Evolutionary conservation across 2,329 filamentous ascomycete species (phyloP), one percentile per base, ranked within the genome.

Genomic region (Lachnum nothofagi): DNA sequence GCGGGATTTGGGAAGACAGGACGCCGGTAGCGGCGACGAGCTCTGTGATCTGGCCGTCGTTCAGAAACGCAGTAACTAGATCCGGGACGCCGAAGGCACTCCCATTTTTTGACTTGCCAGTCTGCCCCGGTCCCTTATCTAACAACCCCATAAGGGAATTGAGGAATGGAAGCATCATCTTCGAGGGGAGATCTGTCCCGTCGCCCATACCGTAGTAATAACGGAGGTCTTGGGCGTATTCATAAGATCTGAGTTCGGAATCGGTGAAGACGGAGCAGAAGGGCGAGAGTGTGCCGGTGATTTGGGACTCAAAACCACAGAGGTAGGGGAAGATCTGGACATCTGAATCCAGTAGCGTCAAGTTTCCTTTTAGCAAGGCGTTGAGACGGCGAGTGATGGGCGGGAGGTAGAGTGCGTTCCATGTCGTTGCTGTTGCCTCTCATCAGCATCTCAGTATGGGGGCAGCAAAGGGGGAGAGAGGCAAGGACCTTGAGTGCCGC

Each of bases 301-400:
- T 85, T 58, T 86, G 83, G 3, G 76, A 80, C 59, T 88, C 83
- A 51, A 84, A 87, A 3, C 81, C 83, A 57, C 83, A 88, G n/a
- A 86, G 71, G 57, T 86, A 85, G 0, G 82, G 81, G 42, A 86
- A 80, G 38, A 76, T 73, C 6, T 68, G 70, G 35, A 82, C 68
- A 49, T 85, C 79, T 1, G 64, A 66, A 25, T 73, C 67, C 0
- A 71, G 73, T 27, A 85, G 71, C 1, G 73, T 74, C 27, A 85
- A 72, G 33, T 73, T 69, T 1, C 82, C 80, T 0, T 65, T 58
- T 25, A 84, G 72, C 27, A 79, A 61, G 5, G 65, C 51, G 55
- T 83, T 78, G 40, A 85, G 67, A 3, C 82, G 75, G 20, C 71
- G 64, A 49, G 70, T 70, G 56, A 80, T 74, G 0, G 72, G 72